Evolutionary conservation across 1,139 yeast genomes (phyloP), one percentile per base, ranked within the genome.

Genomic region (Lodderomyces oxycetoniae): DNA sequence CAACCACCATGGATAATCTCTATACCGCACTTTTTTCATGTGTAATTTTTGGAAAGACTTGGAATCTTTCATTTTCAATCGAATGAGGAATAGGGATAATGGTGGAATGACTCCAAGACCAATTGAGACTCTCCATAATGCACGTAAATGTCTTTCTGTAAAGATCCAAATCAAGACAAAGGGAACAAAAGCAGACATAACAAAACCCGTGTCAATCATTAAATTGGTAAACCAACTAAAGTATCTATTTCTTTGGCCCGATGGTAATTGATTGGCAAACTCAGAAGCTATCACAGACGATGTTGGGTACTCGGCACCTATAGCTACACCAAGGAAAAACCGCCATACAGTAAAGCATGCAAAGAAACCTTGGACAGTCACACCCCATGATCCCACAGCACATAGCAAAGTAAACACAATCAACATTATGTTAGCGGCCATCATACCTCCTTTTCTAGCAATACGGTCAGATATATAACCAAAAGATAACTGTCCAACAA

Each of bases 91-190:
- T 46, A 89, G 70, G 2, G 84, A 67, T 36, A 84, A 49, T 33
- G 96, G 96, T 27, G 91, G 88, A 39, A 89, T 73, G n/a, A 88
- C 95, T 55, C 96, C 96, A 22, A 89, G 62, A 28, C 93, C 96
- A 32, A 89, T 66, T 10, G 95, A 77, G 39, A 88, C 63, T 66
- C 97, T 79, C 97, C 97, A 89, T 27, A 89, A 88, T 4, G 85
- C 82, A 29, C 77, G 76, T 55, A 88, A 71, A 53, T 86, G 84
- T 32, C 77, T 59, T 21, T 71, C 67, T 31, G 79, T 67, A 58
- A 82, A 87, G 45, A 89, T 89, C 88, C 94, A 83, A 39, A 87
- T 68, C 44, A 85, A 57, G 19, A 89, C 87, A 71, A 86, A 70
- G 30, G 96, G 95, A 13, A 86, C 93, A 52, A 89, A 83, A 1